Evolutionary conservation across 1,284 basidiomycete genomes (phyloP).

Genomic region (Sporisorium graminicola): DNA sequence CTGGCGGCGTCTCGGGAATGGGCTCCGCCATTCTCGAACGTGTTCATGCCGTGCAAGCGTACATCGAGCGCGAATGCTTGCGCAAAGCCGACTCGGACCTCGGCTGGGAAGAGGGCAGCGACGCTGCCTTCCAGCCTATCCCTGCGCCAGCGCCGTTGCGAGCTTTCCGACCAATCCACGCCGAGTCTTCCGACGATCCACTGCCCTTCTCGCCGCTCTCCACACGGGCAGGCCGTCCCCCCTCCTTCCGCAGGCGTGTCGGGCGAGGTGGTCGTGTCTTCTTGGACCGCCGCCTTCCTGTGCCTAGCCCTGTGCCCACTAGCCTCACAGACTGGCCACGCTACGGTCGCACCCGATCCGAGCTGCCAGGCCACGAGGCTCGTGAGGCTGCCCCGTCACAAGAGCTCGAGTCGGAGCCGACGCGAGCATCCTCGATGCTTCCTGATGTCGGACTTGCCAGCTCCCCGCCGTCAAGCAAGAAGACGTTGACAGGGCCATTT

Average conservation of each 20-base stretch:
- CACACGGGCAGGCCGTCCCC: conserved; percentile 61
- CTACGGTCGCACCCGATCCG: conserved; percentile 21
- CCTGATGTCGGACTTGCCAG: conserved; percentile 17
- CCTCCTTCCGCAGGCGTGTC: conserved; percentile 66
- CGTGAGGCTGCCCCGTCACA: neutral
- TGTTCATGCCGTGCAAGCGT: conserved; percentile 63
- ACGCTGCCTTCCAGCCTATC: conserved; percentile 64
- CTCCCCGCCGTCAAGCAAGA: conserved; percentile 23
- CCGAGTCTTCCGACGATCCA: conserved; percentile 49
- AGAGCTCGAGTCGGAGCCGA: conserved; percentile 10
- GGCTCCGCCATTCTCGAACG: conserved; percentile 65
- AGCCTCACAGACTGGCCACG: conserved; percentile 64
- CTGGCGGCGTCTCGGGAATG: conserved; percentile 72
- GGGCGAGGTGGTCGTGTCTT: conserved; percentile 68
- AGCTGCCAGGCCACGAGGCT: conserved; percentile 17
- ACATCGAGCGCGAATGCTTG: conserved; percentile 65
- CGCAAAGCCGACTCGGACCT: conserved; percentile 61
- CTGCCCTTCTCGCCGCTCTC: conserved; percentile 43
- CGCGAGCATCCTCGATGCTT: conserved; percentile 8
- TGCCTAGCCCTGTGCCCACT: conserved; percentile 64
- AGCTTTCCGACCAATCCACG: conserved; percentile 65
- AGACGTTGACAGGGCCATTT: conserved; percentile 53
- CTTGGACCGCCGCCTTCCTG: conserved; percentile 63
- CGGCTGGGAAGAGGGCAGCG: conserved; percentile 67
- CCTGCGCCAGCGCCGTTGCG: conserved; percentile 56